Percentiles rank a stretch among this genome's conserved stretches.
phyloP scores from a whole-genome alignment of 257 asterid species.

The Jacaranda copaia region DNA sequence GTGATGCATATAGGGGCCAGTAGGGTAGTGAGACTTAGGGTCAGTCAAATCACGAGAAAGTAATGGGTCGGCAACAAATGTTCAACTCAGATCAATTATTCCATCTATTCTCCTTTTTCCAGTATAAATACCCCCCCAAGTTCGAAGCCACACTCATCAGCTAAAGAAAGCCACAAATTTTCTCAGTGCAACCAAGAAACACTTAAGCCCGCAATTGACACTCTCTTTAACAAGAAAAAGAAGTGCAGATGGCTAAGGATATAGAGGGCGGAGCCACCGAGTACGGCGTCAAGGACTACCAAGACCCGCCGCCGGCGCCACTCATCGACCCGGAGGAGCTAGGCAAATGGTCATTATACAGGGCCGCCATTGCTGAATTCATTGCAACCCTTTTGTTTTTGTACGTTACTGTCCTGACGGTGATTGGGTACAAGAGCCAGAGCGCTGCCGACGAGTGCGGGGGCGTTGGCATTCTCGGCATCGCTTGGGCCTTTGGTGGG shows the following conservation, averaged over 20 bases:
- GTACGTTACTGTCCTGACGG: conserved; percentile 72
- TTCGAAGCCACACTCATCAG: conserved; percentile 30
- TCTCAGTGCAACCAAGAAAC: background rate
- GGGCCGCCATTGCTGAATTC: conserved; percentile 79
- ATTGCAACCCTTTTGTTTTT: conserved; percentile 71
- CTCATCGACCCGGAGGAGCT: conserved; percentile 64
- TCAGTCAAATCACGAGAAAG: conserved; percentile 21
- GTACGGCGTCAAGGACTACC: conserved; percentile 63
- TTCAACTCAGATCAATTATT: no score
- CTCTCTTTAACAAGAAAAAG: background rate
- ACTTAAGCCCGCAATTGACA: background rate
- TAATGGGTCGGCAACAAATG: no score
- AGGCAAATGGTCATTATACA: conserved; percentile 70
- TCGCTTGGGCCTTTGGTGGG: conserved; percentile 91
- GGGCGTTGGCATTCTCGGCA: conserved; percentile 84
- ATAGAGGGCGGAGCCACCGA: conserved; percentile 55
- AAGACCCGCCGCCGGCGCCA: conserved; percentile 77
- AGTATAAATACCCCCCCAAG: conserved; percentile 52
- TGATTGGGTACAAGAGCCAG: conserved; percentile 75
- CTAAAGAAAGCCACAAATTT: background rate
- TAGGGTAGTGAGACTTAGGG: conserved; percentile 24
- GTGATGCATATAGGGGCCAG: background rate
- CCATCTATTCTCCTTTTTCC: background rate
- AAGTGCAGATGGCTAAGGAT: conserved; percentile 56
- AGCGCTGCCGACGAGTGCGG: conserved; percentile 60